These are phyloP conservation scores for Eimeria sp. DNA, from an alignment of 169 alveolate genomes.

Conservation along the genomic window DNA sequence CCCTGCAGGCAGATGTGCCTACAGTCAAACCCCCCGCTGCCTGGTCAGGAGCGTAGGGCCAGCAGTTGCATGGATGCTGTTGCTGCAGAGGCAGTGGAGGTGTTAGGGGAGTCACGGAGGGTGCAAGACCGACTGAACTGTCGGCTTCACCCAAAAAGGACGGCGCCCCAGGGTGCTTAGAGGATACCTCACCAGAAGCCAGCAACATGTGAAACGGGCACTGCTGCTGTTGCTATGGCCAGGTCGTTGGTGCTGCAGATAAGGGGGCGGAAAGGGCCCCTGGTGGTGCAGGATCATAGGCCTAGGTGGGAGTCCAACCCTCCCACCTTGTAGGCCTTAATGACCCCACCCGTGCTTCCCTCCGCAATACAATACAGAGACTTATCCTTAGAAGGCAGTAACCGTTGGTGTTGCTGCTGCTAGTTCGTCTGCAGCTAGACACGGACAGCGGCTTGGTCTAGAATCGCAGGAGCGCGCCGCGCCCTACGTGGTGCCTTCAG, in stretches of 20 bases:
- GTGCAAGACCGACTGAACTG: neutral
- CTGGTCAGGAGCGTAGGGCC: constrained; percentile 38
- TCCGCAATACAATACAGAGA: neutral
- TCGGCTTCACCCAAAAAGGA: constrained; percentile 49
- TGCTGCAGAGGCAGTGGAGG: constrained; percentile 54
- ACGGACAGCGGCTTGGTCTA: constrained; percentile 3
- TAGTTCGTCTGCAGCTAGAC: constrained; percentile 1
- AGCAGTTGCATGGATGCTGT: constrained; percentile 53
- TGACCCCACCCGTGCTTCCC: constrained; percentile 21
- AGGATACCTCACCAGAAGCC: constrained; percentile 48
- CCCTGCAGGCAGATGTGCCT: constrained; percentile 9
- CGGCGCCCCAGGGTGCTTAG: constrained; percentile 56
- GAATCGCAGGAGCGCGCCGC: constrained; percentile 11
- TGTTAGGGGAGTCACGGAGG: constrained; percentile 11
- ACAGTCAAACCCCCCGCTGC: constrained; percentile 6
- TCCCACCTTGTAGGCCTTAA: neutral
- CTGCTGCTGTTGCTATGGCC: constrained; percentile 12
- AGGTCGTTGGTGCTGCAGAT: neutral
- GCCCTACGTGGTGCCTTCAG: constrained; percentile 29
- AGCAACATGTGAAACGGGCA: constrained; percentile 44
- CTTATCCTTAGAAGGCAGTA: neutral
- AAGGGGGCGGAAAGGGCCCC: constrained; percentile 65
- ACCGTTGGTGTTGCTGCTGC: constrained; percentile 4
- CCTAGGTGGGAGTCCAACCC: constrained; percentile 22
- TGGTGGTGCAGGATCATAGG: constrained; percentile 48